These are phyloP conservation scores for Pichiaceae sp. DNA, from an alignment of 1,139 yeast species.

Conservation along the genomic window DNA sequence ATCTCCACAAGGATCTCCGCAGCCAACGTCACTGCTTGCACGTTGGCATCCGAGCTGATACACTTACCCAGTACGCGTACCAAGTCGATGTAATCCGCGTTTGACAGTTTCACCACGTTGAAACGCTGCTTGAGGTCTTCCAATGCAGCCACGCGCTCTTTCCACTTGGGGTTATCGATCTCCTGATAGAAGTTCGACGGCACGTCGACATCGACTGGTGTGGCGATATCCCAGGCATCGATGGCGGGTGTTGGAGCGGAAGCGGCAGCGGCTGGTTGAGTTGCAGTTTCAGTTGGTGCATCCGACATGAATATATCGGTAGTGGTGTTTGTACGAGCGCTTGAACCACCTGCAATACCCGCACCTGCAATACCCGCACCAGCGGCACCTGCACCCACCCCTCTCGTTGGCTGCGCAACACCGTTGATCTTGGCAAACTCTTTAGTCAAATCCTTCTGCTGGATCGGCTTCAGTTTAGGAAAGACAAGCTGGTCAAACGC, in stretches of 20 bases:
- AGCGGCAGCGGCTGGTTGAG: not conserved
- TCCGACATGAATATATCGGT: not conserved
- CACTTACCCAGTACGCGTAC: conserved; percentile 59
- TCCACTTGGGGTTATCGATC: conserved; percentile 70
- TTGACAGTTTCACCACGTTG: conserved; percentile 36
- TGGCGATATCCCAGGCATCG: conserved; percentile 49
- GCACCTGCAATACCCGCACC: conserved; percentile 6
- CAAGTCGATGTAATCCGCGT: conserved; percentile 63
- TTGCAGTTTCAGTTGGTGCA: not conserved
- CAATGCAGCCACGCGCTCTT: conserved; percentile 80
- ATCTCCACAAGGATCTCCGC: conserved; percentile 59
- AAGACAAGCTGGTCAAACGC: conserved; percentile 53
- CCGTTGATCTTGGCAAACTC: conserved; percentile 48
- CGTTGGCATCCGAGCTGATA: conserved; percentile 73
- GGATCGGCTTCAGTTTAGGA: conserved; percentile 79
- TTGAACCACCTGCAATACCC: conserved; percentile 19
- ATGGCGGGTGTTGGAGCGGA: conserved; percentile 9
- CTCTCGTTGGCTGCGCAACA: conserved; percentile 46
- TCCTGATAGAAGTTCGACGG: conserved; percentile 55
- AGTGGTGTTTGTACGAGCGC: conserved; percentile 7
- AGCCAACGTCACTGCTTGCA: conserved; percentile 78
- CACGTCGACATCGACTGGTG: conserved; percentile 54
- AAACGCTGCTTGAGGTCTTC: conserved; percentile 56
- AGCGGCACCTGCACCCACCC: conserved; percentile 32
- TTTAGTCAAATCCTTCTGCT: conserved; percentile 74